These are phyloP conservation scores for Boletus rex-veris DNA, from an alignment of 768 basidiomycete species.

Conservation along the genomic window DNA sequence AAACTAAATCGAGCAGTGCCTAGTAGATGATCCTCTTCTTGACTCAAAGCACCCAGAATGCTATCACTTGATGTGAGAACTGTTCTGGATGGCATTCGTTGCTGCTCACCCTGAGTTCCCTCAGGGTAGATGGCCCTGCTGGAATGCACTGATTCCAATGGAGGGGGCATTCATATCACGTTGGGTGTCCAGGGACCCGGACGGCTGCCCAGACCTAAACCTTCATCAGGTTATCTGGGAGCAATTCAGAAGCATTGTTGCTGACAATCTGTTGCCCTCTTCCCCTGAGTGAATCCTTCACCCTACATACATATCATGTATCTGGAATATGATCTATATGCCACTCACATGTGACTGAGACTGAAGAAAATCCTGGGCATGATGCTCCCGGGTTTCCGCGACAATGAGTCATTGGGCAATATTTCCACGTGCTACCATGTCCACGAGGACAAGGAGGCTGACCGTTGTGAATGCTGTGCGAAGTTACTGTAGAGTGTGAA, in stretches of 20 bases:
- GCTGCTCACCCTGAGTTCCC: neutral
- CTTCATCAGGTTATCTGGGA: neutral
- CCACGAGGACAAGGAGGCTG: too few species aligned
- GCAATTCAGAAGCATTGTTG: neutral
- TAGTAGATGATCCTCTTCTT: neutral
- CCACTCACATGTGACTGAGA: too few species aligned
- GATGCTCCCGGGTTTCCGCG: too few species aligned
- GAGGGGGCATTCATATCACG: neutral
- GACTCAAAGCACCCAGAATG: neutral
- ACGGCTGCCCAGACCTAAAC: neutral
- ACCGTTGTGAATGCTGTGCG: too few species aligned
- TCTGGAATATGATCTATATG: too few species aligned
- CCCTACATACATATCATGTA: too few species aligned
- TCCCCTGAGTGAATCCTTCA: too few species aligned
- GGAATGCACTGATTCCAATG: neutral
- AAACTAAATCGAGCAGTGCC: neutral
- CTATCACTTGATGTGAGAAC: neutral
- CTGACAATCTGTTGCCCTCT: too few species aligned
- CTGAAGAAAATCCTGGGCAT: too few species aligned
- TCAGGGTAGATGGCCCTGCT: neutral
- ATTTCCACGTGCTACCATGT: too few species aligned
- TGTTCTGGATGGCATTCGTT: neutral
- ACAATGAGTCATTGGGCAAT: too few species aligned
- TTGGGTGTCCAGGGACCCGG: neutral
- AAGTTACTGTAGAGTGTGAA: too few species aligned